These are phyloP conservation scores for Chaetomium olivaceum DNA, from an alignment of 2,329 filamentous ascomycete species.

Conservation along the genomic window DNA sequence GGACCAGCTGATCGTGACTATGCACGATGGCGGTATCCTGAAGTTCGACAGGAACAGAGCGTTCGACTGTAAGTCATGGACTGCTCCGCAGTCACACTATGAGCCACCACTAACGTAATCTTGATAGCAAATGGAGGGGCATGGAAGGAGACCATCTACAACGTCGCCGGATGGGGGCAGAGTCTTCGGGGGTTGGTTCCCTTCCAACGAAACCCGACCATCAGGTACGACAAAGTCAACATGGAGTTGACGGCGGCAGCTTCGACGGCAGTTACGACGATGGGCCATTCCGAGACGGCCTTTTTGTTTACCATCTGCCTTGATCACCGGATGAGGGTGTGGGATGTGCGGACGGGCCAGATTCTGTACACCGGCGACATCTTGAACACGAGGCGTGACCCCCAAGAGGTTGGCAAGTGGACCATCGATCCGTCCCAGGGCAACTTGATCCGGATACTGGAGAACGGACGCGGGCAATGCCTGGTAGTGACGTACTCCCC, in stretches of 20 bases:
- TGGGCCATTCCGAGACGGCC: slow-evolving; percentile 51
- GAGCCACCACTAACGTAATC: slow-evolving; percentile 16
- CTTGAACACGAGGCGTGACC: slow-evolving; percentile 64
- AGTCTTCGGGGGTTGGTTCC: slow-evolving; percentile 66
- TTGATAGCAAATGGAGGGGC: slow-evolving; percentile 23
- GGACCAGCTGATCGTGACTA: slow-evolving; percentile 74
- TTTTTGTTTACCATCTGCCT: slow-evolving; percentile 79
- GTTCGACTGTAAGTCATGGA: slow-evolving; percentile 46
- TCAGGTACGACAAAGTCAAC: slow-evolving; percentile 63
- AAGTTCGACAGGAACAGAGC: slow-evolving; percentile 62
- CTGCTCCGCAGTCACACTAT: neutral
- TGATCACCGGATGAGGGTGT: slow-evolving; percentile 85
- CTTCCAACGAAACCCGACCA: slow-evolving; percentile 64
- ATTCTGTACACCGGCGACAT: slow-evolving; percentile 77
- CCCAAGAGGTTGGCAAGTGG: slow-evolving; percentile 71
- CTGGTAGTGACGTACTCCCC: slow-evolving; percentile 83
- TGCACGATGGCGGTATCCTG: slow-evolving; percentile 76
- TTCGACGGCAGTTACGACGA: slow-evolving; percentile 56
- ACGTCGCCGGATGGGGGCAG: slow-evolving; percentile 70
- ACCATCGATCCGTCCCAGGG: slow-evolving; percentile 76
- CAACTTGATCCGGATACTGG: slow-evolving; percentile 73
- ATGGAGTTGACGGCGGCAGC: slow-evolving; percentile 69
- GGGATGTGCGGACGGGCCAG: slow-evolving; percentile 82
- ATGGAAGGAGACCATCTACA: slow-evolving; percentile 74
- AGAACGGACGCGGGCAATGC: slow-evolving; percentile 53